Evolutionary conservation across 2,329 filamentous ascomycete genomes (phyloP).

Genomic region (Fonsecaea pedrosoi): DNA sequence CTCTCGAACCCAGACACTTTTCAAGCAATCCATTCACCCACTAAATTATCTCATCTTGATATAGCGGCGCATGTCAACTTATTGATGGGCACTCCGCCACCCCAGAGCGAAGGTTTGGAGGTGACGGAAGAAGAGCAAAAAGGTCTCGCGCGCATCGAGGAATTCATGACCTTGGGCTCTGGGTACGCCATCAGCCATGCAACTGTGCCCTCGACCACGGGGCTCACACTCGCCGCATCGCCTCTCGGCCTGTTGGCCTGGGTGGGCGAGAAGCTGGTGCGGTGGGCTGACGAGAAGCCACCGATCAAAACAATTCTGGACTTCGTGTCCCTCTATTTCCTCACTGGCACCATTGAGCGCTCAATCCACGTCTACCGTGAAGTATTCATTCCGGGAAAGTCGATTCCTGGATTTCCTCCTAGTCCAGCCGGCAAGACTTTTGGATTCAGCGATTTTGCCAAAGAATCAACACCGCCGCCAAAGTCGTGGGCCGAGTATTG

Average conservation of each 20-base stretch:
- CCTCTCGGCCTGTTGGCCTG: constrained; percentile 65
- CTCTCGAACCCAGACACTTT: too few relatives aligned
- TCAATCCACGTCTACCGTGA: constrained; percentile 44
- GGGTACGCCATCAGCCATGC: constrained; percentile 62
- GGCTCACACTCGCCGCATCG: constrained; percentile 59
- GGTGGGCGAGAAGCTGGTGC: constrained; percentile 49
- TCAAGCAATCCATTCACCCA: constrained; percentile 7
- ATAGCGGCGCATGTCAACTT: too few relatives aligned
- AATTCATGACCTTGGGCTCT: constrained; percentile 52
- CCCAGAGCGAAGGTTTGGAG: neutral
- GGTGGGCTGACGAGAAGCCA: constrained; percentile 46
- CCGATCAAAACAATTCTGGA: constrained; percentile 44
- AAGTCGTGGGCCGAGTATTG: too few relatives aligned
- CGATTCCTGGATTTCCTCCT: too few relatives aligned
- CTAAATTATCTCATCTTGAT: too few relatives aligned
- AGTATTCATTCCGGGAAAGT: neutral
- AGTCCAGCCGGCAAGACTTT: too few relatives aligned
- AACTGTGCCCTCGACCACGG: constrained; percentile 63
- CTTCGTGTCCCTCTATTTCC: constrained; percentile 47
- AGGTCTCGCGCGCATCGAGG: constrained; percentile 47
- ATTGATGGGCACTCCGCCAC: neutral
- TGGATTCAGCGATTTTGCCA: too few relatives aligned
- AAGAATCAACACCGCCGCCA: too few relatives aligned
- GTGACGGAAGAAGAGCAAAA: constrained; percentile 44
- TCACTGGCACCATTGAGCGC: constrained; percentile 47